Evolutionary conservation across 495 filamentous ascomycete species (phyloP), one percentile per base, ranked within the genome.

Genomic region (Penicillium coprophilum): DNA sequence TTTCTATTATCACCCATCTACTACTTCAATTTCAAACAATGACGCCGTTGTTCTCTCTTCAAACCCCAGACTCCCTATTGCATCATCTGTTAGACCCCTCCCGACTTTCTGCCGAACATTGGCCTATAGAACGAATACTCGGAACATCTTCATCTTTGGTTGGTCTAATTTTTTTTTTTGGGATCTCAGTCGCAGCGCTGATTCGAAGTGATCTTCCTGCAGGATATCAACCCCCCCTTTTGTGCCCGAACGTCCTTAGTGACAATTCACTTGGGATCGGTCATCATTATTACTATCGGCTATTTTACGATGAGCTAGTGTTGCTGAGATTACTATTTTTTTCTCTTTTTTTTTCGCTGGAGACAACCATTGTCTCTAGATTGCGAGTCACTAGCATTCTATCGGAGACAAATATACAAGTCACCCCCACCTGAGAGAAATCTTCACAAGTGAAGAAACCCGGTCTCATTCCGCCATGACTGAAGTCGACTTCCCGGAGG

Each of bases 401-500:
- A 50, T 12, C 32, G 32, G 48, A 19, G 13, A n/a, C 27, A 34
- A 47, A 31, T 30, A 15, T 47, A 17, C 8, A 15, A 31, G 10
- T 3, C 9, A 8, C 11, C 19, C 12, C 44, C 24, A 46, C 45
- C 45, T 12, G 24, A 52, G 20, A 54, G 20, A 54, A 46, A 54
- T 38, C 30, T 27, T 46, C n/a, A 21, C 31, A 17, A 52, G 24
- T 30, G 24, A 49, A 3, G n/a, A 20, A 24, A 38, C 23, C 17
- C 56, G 46, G 50, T 48, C 12, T 30, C 21, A 43, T 43, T 8
- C 30, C 41, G 31, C 13, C 47, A 73, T 75, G 71, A 61, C 65
- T 45, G 72, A 74, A 23, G 39, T 50, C 31, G 67, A 65, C 9
- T 38, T 53, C n/a, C 59, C 63, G 31, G 81, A 79, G 21, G 88